Base-by-base conservation (phyloP, 2,329 filamentous ascomycete genomes). In the Alternaria tenuissima region DNA sequence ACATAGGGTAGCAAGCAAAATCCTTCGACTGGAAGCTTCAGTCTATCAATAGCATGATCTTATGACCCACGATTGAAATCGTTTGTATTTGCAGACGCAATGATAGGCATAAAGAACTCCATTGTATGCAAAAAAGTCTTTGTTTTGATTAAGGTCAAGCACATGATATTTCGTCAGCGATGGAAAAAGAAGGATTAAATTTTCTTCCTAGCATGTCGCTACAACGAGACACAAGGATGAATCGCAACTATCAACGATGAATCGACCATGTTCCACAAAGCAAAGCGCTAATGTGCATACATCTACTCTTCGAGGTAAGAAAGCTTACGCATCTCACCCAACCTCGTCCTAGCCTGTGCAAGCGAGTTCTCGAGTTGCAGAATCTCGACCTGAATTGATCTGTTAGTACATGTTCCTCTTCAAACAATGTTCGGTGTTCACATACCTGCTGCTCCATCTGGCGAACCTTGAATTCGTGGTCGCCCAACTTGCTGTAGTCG, bases 361-460 rank as follows among this genome's bases (percentile, higher is more conserved):
- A 99, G 86, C 28, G 88, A 82, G 74, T 98, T 99, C 81, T 98
- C 94, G 66, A 99, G 86, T 80, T 98, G 93, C 56, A 98, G 84
- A 69, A 99, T 99, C 81, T 99, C 94, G 76, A 99, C 95, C 93
- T 97, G 74, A 12, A 28, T 1, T 4, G 22, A 14, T 5, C 3
- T 6, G 42, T 77, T 69, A 74, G 65, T 43, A 59, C 36, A 7
- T 9, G 12, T 18, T 39, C 7, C 38, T 43, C 4, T 51, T 6
- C 34, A 16, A 24, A 8, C n/a, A 36, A n/a, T 16, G 26, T 28
- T 38, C 28, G 39, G 28, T 57, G 14, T 51, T n/a, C 34, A 85
- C 86, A 72, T 85, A 97, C 94, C 91, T 99, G 95, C 78, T 99
- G 95, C 83, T 99, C 95, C 95, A 99, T 99, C 83, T 99, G 94